phyloP scores from a whole-genome alignment of 2,329 filamentous ascomycete genomes.

The Calonectria fujianensis region DNA sequence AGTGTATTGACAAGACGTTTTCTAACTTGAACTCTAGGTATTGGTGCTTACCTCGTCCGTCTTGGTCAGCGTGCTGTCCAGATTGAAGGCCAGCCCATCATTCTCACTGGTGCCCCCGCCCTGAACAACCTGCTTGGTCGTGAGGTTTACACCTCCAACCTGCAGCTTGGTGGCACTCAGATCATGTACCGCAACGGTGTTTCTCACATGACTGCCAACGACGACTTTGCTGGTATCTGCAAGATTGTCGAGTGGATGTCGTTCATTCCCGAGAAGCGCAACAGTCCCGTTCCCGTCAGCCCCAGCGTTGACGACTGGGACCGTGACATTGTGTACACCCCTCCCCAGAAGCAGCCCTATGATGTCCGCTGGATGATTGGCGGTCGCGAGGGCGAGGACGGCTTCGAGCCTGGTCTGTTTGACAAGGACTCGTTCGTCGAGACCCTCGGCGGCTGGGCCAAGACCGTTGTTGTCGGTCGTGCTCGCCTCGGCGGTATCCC shows the following conservation, averaged over 20 bases:
- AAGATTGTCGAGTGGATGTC: slow-evolving; percentile 99
- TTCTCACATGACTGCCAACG: slow-evolving; percentile 97
- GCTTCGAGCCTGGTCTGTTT: slow-evolving; percentile 92
- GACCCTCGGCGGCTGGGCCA: slow-evolving; percentile 96
- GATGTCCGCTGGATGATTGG: slow-evolving; percentile 96
- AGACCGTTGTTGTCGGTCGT: slow-evolving; percentile 96
- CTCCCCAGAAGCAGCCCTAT: slow-evolving; percentile 87
- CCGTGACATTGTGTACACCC: slow-evolving; percentile 90
- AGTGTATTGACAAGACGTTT: slow-evolving; percentile 4
- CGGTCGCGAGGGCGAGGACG: slow-evolving; percentile 86
- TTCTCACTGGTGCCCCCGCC: slow-evolving; percentile 96
- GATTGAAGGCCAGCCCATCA: slow-evolving; percentile 99
- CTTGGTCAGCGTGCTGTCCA: slow-evolving; percentile 99
- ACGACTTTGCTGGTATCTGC: slow-evolving; percentile 97
- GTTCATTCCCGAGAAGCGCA: slow-evolving; percentile 96
- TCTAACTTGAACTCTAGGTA: slow-evolving; percentile 74
- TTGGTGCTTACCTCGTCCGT: slow-evolving; percentile 98
- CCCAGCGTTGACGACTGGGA: slow-evolving; percentile 92
- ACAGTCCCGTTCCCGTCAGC: slow-evolving; percentile 93
- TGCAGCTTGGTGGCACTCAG: slow-evolving; percentile 99
- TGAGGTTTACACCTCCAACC: slow-evolving; percentile 98
- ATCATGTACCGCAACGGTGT: slow-evolving; percentile 99
- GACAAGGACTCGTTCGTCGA: slow-evolving; percentile 98
- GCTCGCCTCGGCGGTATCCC: slow-evolving; percentile 97
- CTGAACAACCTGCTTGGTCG: slow-evolving; percentile 99